These are phyloP conservation scores for Kalmusia sp. DNA, from an alignment of 2,329 filamentous ascomycete species.

Conservation along the genomic window DNA sequence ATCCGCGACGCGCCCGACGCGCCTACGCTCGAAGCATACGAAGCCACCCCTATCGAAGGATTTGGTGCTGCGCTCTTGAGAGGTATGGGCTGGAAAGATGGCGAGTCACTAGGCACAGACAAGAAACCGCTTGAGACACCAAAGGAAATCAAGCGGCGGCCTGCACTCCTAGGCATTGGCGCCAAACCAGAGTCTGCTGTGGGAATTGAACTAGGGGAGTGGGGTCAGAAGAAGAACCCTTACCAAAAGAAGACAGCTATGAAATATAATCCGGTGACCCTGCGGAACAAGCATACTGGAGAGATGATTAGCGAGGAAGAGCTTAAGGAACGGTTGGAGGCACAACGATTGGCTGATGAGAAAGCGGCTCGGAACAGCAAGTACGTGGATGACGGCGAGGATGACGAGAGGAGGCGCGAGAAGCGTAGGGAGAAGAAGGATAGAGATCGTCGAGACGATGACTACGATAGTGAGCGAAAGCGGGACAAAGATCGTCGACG, in stretches of 20 bases:
- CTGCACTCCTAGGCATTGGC: slow-evolving; percentile 85
- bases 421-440: slow-evolving; percentile 24
- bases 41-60: slow-evolving; percentile 88
- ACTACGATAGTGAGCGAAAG: slow-evolving; percentile 29
- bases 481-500: slow-evolving; percentile 15
- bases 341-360: slow-evolving; percentile 53
- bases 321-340: slow-evolving; percentile 59
- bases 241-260: slow-evolving; percentile 49
- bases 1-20: slow-evolving; percentile 75
- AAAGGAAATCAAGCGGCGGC: slow-evolving; percentile 71
- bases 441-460: slow-evolving; percentile 25
- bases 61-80: slow-evolving; percentile 90
- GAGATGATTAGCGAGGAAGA: slow-evolving; percentile 69
- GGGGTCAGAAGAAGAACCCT: slow-evolving; percentile 61
- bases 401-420: slow-evolving; percentile 24
- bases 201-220: slow-evolving; percentile 75
- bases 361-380: slow-evolving; percentile 28
- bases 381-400: slow-evolving; percentile 23
- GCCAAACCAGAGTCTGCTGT: slow-evolving; percentile 76
- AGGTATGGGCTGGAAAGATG: slow-evolving; percentile 93
- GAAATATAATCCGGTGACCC: slow-evolving; percentile 67
- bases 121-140: slow-evolving; percentile 57
- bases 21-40: slow-evolving; percentile 83
- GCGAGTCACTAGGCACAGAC: slow-evolving; percentile 63
- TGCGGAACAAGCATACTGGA: slow-evolving; percentile 68